Conservation (phyloP, 495 filamentous ascomycete species). For the Penicillium robsamsonii region DNA sequence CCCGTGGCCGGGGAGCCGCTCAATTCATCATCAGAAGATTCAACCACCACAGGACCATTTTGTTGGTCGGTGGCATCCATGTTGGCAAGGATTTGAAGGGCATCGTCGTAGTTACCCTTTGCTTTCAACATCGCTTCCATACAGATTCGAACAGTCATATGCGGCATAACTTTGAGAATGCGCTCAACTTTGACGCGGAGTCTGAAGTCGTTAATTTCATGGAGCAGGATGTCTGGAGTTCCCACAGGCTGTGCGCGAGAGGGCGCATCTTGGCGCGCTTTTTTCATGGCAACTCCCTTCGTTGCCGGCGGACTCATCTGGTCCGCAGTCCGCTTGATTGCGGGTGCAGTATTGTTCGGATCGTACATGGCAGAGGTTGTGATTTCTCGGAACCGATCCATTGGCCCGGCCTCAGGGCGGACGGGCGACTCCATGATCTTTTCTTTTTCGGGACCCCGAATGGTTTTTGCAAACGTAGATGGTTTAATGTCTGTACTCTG, state of each 20-base stretch:
- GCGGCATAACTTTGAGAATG: slow-evolving; percentile 53
- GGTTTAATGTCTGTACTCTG: slow-evolving; percentile 66
- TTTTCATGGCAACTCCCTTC: slow-evolving; percentile 41
- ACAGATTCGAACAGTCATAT: slow-evolving; percentile 48
- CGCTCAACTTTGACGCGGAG: slow-evolving; percentile 53
- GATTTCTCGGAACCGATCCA: slow-evolving; percentile 50
- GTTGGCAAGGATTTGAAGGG: slow-evolving; percentile 49
- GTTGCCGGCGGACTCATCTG: slow-evolving; percentile 43
- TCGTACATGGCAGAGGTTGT: slow-evolving; percentile 48
- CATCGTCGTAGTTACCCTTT: slow-evolving; percentile 58
- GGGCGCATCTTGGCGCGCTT: slow-evolving; percentile 49
- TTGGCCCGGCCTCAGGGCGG: slow-evolving; percentile 17
- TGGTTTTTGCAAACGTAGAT: slow-evolving; percentile 53
- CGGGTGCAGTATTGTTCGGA: slow-evolving; percentile 23
- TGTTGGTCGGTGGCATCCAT: slow-evolving; percentile 16
- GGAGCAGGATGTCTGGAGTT: slow-evolving; percentile 37
- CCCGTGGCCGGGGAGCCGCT: slow-evolving; percentile 15
- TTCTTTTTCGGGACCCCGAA: slow-evolving; percentile 39
- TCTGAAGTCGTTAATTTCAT: slow-evolving; percentile 55
- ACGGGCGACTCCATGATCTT: slow-evolving; percentile 41
- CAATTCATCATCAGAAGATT: slow-evolving; percentile 45
- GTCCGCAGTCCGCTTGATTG: slow-evolving; percentile 44
- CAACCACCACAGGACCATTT: slow-evolving; percentile 15
- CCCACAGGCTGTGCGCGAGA: slow-evolving; percentile 53
- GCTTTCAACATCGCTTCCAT: slow-evolving; percentile 51